Base-by-base conservation (phyloP, 768 basidiomycete genomes). In the Tubosaeta brunneosetosa region DNA sequence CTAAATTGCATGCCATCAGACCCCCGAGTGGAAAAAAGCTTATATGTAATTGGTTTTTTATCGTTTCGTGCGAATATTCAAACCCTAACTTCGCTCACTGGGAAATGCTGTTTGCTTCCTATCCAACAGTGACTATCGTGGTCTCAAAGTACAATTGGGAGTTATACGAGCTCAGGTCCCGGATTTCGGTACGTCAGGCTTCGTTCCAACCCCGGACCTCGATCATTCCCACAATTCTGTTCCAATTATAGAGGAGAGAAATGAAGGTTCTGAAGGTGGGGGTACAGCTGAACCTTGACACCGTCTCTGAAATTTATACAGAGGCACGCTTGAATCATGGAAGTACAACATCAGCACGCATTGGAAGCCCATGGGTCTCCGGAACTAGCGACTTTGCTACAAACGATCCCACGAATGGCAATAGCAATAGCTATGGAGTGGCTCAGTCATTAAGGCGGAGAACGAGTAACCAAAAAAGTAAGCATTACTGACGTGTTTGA, bases 71-170 rank as follows among this genome's bases (percentile, higher is more conserved):
- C 13, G 33, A 6, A 34, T 14, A 12, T 29, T 43, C 38, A 26
- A 12, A 4, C 16, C 4, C 50, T 53, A 43, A 49, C 44, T 8
- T 33, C 16, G 11, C 32, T 6, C 13, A 29, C 40, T 38, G 40
- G 34, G 34, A 14, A 36, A 36, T 36, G 14, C 16, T 42, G 31
- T 37, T 50, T 26, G 37, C 31, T 31, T 37, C 37, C 44, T 36
- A 27, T 40, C 17, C 25, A 27, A 32, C 56, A 90, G 88, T 61
- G 81, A 90, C 65, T 90, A 90, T 62, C 78, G 82, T 3, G 80
- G 79, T 12, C 77, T 91, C n/a, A 90, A 91, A 67, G 88, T 85
- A 58, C 74, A 76, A 19, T 85, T 90, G 13, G 73, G 75, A 9
- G 75, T 77, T 3, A 81, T 88, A 51, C 75, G 77, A 22, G 71